Evolutionary conservation across 129 eudicot species (phyloP), one percentile per base, ranked within the genome.

Genomic region (Pittosporum tobira): DNA sequence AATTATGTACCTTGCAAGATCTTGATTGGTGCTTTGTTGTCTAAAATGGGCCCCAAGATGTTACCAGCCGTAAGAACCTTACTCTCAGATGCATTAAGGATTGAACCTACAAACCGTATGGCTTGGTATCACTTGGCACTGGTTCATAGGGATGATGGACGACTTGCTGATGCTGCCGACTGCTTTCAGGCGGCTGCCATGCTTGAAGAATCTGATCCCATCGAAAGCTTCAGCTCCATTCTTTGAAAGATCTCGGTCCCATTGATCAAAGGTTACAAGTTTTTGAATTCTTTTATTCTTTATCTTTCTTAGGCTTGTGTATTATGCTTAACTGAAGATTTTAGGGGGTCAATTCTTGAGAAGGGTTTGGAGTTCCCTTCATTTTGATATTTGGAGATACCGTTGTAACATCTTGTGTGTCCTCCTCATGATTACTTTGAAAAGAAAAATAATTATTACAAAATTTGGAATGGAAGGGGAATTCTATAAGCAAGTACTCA

Each of bases 121-220:
- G 95, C 97, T 27, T 89, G 95, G 97, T 82, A 75, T 65, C 81
- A 85, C 71, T 75, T 90, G 70, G 97, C 94, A 29, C 51, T 85
- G 64, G 88, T 83, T 62, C 97, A 85, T 75, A 85, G 57, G 59
- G 76, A 72, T 1, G 97, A 85, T 63, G 97, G 97, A n/a, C 70
- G 95, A 15, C 22, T 82, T 44, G 76, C 82, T 43, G 97, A 90
- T 71, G 97, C 95, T 55, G 83, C 75, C 0, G 97, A 90, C 20
- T 85, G 95, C 73, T 90, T 90, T 67, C 97, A 90, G 81, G 94
- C 95, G 23, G 95, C 97, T 28, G 71, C 94, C 30, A 78, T 90
- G 84, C 97, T 91, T 15, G 94, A 86, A 69, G 98, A 91, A 72
- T 91, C 94, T 1, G 94, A 91, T 48, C 98, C 98, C 1, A 66